phyloP scores from a whole-genome alignment of 1,284 basidiomycete species.

The Agroathelia rolfsii region DNA sequence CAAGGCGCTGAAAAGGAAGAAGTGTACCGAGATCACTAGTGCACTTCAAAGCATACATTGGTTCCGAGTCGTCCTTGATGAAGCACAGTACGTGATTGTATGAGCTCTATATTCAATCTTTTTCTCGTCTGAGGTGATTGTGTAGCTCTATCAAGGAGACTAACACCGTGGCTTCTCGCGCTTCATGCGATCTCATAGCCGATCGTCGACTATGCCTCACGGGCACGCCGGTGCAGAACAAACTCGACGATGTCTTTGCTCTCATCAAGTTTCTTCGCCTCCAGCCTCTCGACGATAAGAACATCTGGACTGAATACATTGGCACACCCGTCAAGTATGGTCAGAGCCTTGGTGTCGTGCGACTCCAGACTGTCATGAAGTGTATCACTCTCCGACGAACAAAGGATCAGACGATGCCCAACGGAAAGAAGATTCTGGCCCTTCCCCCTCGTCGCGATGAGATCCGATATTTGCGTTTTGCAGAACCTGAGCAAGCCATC shows the following conservation, averaged over 20 bases:
- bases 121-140: slow-evolving; percentile 8
- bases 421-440: slow-evolving; percentile 78
- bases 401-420: slow-evolving; percentile 77
- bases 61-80: slow-evolving; percentile 97
- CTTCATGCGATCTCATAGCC: slow-evolving; percentile 90
- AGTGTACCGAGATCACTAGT: slow-evolving; percentile 64
- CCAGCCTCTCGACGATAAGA: slow-evolving; percentile 88
- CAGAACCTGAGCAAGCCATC: slow-evolving; percentile 72
- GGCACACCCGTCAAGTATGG: slow-evolving; percentile 87
- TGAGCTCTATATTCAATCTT: slow-evolving; percentile 2
- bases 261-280: slow-evolving; percentile 93
- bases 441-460: slow-evolving; percentile 85
- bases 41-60: slow-evolving; percentile 94
- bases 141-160: slow-evolving; percentile 92
- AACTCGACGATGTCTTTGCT: slow-evolving; percentile 95
- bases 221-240: slow-evolving; percentile 98
- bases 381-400: slow-evolving; percentile 93
- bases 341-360: slow-evolving; percentile 83
- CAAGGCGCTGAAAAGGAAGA: slow-evolving; percentile 61
- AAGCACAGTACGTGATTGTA: slow-evolving; percentile 96
- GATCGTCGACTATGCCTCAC: slow-evolving; percentile 91
- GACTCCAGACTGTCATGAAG: slow-evolving; percentile 96
- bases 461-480: slow-evolving; percentile 78
- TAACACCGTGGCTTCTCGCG: slow-evolving; percentile 86
- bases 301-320: slow-evolving; percentile 88